Evolutionary conservation across 768 basidiomycete genomes (phyloP), one percentile per base, ranked within the genome.

Genomic region (Naganishia antarctica): DNA sequence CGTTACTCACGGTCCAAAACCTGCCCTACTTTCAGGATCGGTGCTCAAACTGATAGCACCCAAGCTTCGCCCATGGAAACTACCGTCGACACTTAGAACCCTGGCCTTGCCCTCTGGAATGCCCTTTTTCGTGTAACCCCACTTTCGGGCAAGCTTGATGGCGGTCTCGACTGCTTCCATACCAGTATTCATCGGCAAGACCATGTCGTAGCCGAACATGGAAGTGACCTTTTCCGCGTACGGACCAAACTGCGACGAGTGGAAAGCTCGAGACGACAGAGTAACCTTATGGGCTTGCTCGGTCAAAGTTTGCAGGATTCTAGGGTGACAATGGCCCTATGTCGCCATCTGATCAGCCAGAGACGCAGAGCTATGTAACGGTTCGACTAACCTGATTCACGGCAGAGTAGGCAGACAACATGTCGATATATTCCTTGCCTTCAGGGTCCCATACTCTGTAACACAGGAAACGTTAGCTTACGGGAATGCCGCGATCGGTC

Each of bases 121-220:
- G 44, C 84, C 86, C 81, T 91, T 98, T 80, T 84, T 84, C 80
- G 82, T 82, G 79, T 98, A 97, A 1, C 88, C 94, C 96, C 96
- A 98, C 80, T 97, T 97, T 70, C 96, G 80, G 0, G 96, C 87
- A 18, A 98, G 83, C 82, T 99, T 99, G 76, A 99, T 78, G n/a
- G 87, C 85, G 0, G 93, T 96, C 80, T 99, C 96, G 61, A 98
- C 96, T 8, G 96, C 96, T 74, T 99, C 96, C 0, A 92, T 92
- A 48, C 94, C 94, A 0, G 94, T 98, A 82, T 99, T 99, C 92
- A 98, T 96, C 25, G 94, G 93, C 9, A 98, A 81, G 1, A 96
- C 91, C 86, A 91, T 92, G 67, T 94, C 93, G 77, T 89, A 97
- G 13, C 87, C 87, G 73, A 94, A 91, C 79, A 89, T 84, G 64